Base-by-base conservation (phyloP, 768 basidiomycete genomes). In the Suillus alpinus region DNA sequence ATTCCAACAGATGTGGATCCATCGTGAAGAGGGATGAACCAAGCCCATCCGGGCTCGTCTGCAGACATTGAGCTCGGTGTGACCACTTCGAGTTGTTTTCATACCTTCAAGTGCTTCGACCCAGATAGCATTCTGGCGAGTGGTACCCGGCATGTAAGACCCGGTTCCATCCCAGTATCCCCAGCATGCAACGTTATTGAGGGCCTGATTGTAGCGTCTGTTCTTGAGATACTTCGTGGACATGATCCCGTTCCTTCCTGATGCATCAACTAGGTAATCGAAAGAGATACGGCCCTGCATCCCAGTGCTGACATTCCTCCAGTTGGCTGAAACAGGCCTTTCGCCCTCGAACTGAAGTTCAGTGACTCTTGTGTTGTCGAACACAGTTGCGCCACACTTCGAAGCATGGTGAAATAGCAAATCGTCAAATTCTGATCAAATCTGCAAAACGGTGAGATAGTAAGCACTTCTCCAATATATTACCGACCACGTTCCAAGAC, bases 401-500 rank as follows among this genome's bases (percentile, higher is more conserved):
- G 79, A 80, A 37, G 84, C 81, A 68, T 87, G 83, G 62, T 81
- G 79, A 66, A 87, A 70, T 41, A 87, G 73, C 61, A 87, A 67
- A 7, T 83, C 78, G 70, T 87, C 85, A 66, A 85, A 85, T 69
- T 86, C 85, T 16, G 85, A 84, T 31, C 85, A 82, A 59, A 83
- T 71, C 84, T 85, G 37, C 58, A 13, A n/a, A 26, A 9, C 10
- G 12, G 37, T 26, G 32, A 34, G 31, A 56, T 12, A 31, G 12
- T 40, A 56, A 41, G 26, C 4, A 14, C 29, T 6, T n/a, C 26
- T 6, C 20, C 8, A 41, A 23, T 46, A 18, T 55, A 47, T 47
- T n/a, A 74, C 82, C 59, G 67, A 86, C 84, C 47, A 87, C 85
- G 66, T 86, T 86, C 82, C 83, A 87, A 0, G 84, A 77, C 61